Percentiles rank a stretch among this genome's conserved stretches.
Evolutionary conservation across 2,329 filamentous ascomycete genomes (phyloP).

Genomic region (Pezicula radicicola): DNA sequence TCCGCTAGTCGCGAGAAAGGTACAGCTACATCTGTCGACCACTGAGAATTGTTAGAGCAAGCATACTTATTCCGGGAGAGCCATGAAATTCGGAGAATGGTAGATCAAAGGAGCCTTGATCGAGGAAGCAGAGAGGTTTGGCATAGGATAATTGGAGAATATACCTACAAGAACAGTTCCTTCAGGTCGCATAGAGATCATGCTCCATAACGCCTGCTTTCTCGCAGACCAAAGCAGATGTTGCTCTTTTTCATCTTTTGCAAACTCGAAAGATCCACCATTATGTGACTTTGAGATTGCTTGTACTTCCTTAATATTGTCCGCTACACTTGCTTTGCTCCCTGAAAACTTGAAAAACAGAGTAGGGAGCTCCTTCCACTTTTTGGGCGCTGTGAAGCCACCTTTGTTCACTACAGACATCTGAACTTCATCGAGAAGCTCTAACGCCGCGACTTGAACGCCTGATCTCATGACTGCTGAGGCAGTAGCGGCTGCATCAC

Average conservation of each 20-base stretch:
- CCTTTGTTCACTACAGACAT: constrained; percentile 77
- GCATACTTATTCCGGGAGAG: no score
- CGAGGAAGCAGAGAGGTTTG: no score
- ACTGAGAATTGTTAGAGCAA: constrained; percentile 27
- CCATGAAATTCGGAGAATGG: no score
- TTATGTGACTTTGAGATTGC: constrained; percentile 61
- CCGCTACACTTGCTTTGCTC: constrained; percentile 67
- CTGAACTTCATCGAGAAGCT: constrained; percentile 83
- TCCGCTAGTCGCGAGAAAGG: constrained; percentile 72
- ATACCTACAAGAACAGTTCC: constrained; percentile 48
- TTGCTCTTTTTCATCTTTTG: constrained; percentile 65
- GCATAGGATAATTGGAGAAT: constrained; percentile 33
- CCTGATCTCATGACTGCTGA: constrained; percentile 66
- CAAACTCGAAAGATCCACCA: constrained; percentile 70
- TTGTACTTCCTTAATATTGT: constrained; percentile 69
- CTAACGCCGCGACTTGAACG: constrained; percentile 35
- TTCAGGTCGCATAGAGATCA: constrained; percentile 64
- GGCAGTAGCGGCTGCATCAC: constrained; percentile 69
- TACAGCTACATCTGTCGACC: constrained; percentile 82
- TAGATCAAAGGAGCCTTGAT: no score
- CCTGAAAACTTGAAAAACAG: constrained; percentile 85
- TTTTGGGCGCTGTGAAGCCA: constrained; percentile 61
- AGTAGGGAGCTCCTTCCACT: constrained; percentile 72
- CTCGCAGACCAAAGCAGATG: constrained; percentile 75
- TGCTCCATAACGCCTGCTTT: constrained; percentile 78